These are phyloP conservation scores for Tanacetum coccineum DNA, from an alignment of 129 eudicot genomes.

Conservation along the genomic window DNA sequence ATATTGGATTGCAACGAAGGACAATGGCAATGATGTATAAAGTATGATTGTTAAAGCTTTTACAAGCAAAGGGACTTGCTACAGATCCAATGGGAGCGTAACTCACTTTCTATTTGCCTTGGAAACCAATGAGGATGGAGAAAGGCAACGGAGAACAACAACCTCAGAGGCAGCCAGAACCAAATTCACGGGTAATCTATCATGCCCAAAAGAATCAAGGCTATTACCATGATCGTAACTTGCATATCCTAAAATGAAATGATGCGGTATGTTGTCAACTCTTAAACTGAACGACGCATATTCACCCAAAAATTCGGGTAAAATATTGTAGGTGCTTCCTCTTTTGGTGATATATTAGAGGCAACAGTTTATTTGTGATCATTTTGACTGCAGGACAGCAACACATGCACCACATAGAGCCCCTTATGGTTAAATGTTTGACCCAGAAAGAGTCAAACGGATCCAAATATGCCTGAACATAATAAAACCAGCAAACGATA, in stretches of 20 bases:
- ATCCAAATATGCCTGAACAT: too few relatives aligned
- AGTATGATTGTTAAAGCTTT: conserved; percentile 59
- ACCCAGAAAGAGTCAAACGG: too few relatives aligned
- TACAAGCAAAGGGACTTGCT: conserved; percentile 51
- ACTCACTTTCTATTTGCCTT: conserved; percentile 79
- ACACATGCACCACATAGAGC: too few relatives aligned
- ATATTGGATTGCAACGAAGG: conserved; percentile 77
- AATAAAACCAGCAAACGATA: too few relatives aligned
- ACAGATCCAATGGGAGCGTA: conserved; percentile 73
- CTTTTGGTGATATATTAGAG: not conserved
- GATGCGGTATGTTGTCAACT: conserved; percentile 52
- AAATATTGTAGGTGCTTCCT: not conserved
- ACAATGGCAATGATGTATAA: conserved; percentile 90
- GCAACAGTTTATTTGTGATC: too few relatives aligned
- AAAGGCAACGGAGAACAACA: conserved; percentile 61
- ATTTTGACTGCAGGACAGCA: too few relatives aligned
- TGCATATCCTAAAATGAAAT: conserved; percentile 87
- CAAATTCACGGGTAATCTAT: conserved; percentile 48
- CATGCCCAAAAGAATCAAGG: conserved; percentile 67
- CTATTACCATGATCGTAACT: conserved; percentile 87
- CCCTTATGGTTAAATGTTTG: too few relatives aligned
- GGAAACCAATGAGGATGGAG: conserved; percentile 75
- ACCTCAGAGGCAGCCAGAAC: conserved; percentile 68
- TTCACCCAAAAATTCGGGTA: not conserved
- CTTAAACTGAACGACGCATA: not conserved